Evolutionary conservation across 2,329 filamentous ascomycete species (phyloP).

Genomic region (Xylariaceae sp.): DNA sequence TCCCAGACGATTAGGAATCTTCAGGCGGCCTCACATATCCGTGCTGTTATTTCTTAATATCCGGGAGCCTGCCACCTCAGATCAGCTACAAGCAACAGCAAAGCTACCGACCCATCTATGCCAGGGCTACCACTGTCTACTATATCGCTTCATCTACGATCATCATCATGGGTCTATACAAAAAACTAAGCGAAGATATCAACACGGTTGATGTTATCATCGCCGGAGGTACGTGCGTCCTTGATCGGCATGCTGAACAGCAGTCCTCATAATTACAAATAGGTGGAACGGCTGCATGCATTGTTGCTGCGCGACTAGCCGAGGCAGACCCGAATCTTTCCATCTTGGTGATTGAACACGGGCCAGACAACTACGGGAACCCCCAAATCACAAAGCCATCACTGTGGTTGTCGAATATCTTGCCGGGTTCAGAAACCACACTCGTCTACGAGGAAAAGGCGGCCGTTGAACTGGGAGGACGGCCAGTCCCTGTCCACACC

Average conservation of each 20-base stretch:
- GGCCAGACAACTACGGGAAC: slow-evolving; percentile 5
- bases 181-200: slow-evolving; percentile 18
- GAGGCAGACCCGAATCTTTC: slow-evolving; percentile 18
- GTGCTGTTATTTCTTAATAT: too few relatives aligned
- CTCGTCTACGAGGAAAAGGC: slow-evolving; percentile 41
- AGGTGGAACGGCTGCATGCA: slow-evolving; percentile 22
- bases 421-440: slow-evolving; percentile 40
- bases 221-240: slow-evolving; percentile 22
- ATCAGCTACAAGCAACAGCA: too few relatives aligned
- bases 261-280: background rate
- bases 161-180: slow-evolving; percentile 24
- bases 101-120: too few relatives aligned
- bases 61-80: too few relatives aligned
- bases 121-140: too few relatives aligned
- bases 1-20: too few relatives aligned
- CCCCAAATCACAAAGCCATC: slow-evolving; percentile 40
- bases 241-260: background rate
- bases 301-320: slow-evolving; percentile 18
- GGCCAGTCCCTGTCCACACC: background rate
- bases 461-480: background rate
- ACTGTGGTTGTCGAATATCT: slow-evolving; percentile 45
- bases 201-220: slow-evolving; percentile 30
- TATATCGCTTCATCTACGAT: background rate
- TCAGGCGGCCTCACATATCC: too few relatives aligned
- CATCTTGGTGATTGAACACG: slow-evolving; percentile 20